Evolutionary conservation across 2,329 filamentous ascomycete species (phyloP), one percentile per base, ranked within the genome.

Genomic region (Alternaria novae-zelandiae): DNA sequence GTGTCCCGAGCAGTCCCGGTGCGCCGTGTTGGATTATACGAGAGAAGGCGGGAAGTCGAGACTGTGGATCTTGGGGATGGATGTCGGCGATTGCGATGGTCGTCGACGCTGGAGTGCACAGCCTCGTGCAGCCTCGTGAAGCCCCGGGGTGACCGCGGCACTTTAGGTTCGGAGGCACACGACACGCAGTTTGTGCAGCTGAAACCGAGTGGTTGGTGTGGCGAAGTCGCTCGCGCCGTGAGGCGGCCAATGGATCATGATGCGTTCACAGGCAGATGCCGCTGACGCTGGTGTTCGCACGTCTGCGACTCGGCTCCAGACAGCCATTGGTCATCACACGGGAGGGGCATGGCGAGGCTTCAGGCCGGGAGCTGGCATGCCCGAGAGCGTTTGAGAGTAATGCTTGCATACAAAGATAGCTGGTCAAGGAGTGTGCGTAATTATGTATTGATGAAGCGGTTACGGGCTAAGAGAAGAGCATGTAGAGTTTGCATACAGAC

Each of bases 161-260:
- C 61, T 15, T 58, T 26, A 25, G 28, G 28, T 21, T 23, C 17
- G 47, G 26, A 54, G 51, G 58, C 56, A 45, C 55, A 46, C 46
- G 56, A 61, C 25, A 20, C 28, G 36, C 46, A 36, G 47, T 55
- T 32, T 57, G 20, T 58, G 54, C 45, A 68, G 64, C 64, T 68
- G 65, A 64, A 65, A 65, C 64, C 20, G 41, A 55, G 50, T 21
- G 36, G 30, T 44, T 25, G 12, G 46, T 65, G 68, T 67, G 68
- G 68, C 68, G 64, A 62, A 59, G 64, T 56, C 41, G 50, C 50
- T 53, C 53, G 36, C 45, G 43, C 49, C 36, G n/a, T 23, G 53
- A 57, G 23, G 49, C 56, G 54, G 49, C 66, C 62, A 68, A 66
- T 68, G n/a, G 50, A 60, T 17, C 13, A 53, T 57, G 36, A 28